Base-by-base conservation (phyloP, 495 filamentous ascomycete genomes). In the Penicillium steckii region DNA sequence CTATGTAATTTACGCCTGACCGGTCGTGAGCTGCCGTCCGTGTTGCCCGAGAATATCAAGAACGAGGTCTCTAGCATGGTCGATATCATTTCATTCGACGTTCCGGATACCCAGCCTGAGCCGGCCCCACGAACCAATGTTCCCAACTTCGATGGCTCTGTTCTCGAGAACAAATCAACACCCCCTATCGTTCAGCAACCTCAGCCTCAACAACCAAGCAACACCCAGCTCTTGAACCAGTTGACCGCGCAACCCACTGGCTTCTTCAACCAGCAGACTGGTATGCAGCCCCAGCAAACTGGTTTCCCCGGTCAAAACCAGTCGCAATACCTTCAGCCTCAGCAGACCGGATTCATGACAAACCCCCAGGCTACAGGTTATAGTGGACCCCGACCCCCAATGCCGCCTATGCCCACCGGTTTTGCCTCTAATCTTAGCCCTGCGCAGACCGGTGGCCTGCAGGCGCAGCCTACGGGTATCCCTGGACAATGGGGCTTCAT, bases 1-100 rank as follows among this genome's bases (percentile, higher is more conserved):
- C 85, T 99, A 17, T 99, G 95, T 75, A 97, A 97, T 56, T 63
- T 97, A 57, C 91, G 88, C 70, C 77, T 97, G 13, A 89, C 89
- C 13, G 92, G 92, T 24, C 96, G 95, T 68, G 74, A 83, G 0
- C 62, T 99, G 8, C 95, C 95, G 2, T 58, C 75, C 1, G 64
- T 65, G 10, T 74, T 99, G 3, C 93, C 95, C 0, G 92, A 97
- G 33, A 86, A 81, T 33, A 84, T 97, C 42, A 86, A 81, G 70
- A 99, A 97, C 65, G 95, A 99, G 70, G 95, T 99, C 24, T 97
- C 93, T 8, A 95, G 95, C 63, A 97, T 99, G 94, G 95, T 99
- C 27, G 95, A 99, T 64, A 97, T 97, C 37, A 99, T 99, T 56
- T 96, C 93, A 17, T 97, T 97, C 67, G 89, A 89, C 51, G 83